phyloP scores from a whole-genome alignment of 176 grass and related monocot genomes.

The Carex myosuroides region DNA sequence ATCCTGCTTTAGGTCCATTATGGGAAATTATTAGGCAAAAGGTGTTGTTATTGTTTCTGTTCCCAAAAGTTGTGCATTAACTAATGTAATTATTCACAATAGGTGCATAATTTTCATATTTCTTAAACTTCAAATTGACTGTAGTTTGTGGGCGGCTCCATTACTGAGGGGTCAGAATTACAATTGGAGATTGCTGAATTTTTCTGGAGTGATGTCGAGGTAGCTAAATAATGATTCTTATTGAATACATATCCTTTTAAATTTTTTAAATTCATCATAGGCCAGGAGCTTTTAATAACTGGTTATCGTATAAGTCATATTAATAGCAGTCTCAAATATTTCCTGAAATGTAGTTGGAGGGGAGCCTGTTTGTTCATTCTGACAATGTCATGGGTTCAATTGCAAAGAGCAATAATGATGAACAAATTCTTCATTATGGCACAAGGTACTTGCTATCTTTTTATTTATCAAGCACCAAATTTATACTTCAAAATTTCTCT shows the following conservation, averaged over 20 bases:
- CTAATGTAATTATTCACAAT: background rate
- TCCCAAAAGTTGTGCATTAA: constrained; percentile 8
- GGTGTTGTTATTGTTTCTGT: constrained; percentile 36
- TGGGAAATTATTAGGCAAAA: constrained; percentile 86
- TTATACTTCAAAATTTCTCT: background rate
- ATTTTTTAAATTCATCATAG: background rate
- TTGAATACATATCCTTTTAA: background rate
- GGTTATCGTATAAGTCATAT: background rate
- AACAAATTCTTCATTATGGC: constrained; percentile 70
- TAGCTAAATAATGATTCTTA: constrained; percentile 26
- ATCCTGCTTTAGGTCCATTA: constrained; percentile 93
- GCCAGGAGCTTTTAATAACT: background rate
- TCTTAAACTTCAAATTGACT: constrained; percentile 6
- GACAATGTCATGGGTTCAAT: constrained; percentile 83
- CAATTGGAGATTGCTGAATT: constrained; percentile 93
- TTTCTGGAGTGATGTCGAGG: constrained; percentile 90
- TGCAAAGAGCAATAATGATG: constrained; percentile 36
- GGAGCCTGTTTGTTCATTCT: constrained; percentile 80
- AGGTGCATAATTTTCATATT: background rate
- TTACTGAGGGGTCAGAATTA: constrained; percentile 82
- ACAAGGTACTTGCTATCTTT: constrained; percentile 35
- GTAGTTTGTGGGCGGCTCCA: constrained; percentile 68
- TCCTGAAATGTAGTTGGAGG: constrained; percentile 54
- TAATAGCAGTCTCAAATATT: constrained; percentile 2
- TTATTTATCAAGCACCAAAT: background rate